Conservation (phyloP, 1,139 yeast genomes). For the Yamadazyma conglobata region DNA sequence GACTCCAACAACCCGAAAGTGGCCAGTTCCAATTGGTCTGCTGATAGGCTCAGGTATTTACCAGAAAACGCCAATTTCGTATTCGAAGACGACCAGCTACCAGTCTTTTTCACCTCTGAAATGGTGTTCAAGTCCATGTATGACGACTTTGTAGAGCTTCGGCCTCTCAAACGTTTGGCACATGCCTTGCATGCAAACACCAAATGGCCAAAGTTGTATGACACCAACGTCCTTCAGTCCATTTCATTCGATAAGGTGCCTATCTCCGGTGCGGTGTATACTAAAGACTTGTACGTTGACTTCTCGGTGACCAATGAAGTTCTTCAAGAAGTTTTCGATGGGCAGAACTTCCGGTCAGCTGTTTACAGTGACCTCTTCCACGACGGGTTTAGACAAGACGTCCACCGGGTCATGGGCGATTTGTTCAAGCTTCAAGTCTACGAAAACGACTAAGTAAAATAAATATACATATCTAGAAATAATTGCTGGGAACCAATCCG, state of each 20-base stretch:
- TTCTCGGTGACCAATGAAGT: slow-evolving; percentile 38
- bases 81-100: slow-evolving; percentile 14
- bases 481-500: slow-evolving; percentile 42
- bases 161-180: slow-evolving; percentile 40
- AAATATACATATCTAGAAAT: slow-evolving; percentile 13
- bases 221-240: slow-evolving; percentile 25
- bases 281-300: slow-evolving; percentile 54
- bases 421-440: slow-evolving; percentile 39
- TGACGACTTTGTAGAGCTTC: slow-evolving; percentile 44
- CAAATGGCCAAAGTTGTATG: slow-evolving; percentile 44
- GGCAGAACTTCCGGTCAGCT: slow-evolving; percentile 34
- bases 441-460: slow-evolving; percentile 35
- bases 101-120: slow-evolving; percentile 54
- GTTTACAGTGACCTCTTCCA: slow-evolving; percentile 53
- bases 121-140: slow-evolving; percentile 53
- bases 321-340: slow-evolving; percentile 26
- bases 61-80: slow-evolving; percentile 27
- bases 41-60: slow-evolving; percentile 35
- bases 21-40: slow-evolving; percentile 43
- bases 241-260: slow-evolving; percentile 39
- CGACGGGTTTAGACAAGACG: slow-evolving; percentile 45
- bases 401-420: slow-evolving; percentile 37
- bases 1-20: slow-evolving; percentile 27
- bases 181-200: slow-evolving; percentile 36
- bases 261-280: slow-evolving; percentile 49